phyloP scores from a whole-genome alignment of 1,284 basidiomycete species.

The Sanguinoderma infundibulare region DNA sequence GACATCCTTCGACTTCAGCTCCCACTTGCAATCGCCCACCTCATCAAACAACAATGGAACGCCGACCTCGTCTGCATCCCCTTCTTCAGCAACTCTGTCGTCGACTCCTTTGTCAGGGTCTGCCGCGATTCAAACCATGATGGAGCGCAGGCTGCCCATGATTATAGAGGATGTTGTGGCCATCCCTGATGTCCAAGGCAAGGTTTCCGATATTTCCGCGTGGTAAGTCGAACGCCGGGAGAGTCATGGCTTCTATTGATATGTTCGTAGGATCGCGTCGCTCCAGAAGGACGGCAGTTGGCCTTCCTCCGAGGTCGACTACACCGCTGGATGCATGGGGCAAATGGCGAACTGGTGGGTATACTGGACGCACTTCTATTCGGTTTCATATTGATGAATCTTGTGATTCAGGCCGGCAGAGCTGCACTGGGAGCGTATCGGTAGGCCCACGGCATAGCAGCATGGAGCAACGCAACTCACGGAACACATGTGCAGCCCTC shows the following conservation, averaged over 20 bases:
- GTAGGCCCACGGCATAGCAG: conserved; percentile 40
- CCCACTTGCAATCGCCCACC: background rate
- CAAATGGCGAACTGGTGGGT: conserved; percentile 61
- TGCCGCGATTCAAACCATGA: conserved; percentile 21
- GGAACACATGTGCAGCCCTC: background rate
- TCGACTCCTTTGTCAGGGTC: background rate
- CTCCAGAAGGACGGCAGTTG: conserved; percentile 56
- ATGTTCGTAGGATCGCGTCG: conserved; percentile 43
- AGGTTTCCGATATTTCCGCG: conserved; percentile 16
- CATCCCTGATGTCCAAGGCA: conserved; percentile 4
- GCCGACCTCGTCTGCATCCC: background rate
- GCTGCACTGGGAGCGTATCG: conserved; percentile 62
- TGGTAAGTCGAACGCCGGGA: conserved; percentile 18
- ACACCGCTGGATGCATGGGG: conserved; percentile 60
- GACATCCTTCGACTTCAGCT: background rate
- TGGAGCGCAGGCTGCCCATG: conserved; percentile 17
- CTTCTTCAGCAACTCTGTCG: background rate
- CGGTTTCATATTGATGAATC: background rate
- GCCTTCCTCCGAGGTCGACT: conserved; percentile 58
- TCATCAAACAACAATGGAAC: background rate
- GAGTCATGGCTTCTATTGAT: background rate
- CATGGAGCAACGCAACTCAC: background rate
- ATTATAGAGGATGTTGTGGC: conserved; percentile 5
- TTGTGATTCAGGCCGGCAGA: conserved; percentile 50
- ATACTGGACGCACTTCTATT: background rate